Evolutionary conservation across 2,329 filamentous ascomycete genomes (phyloP).

Genomic region (Nigrograna mackinnonii): DNA sequence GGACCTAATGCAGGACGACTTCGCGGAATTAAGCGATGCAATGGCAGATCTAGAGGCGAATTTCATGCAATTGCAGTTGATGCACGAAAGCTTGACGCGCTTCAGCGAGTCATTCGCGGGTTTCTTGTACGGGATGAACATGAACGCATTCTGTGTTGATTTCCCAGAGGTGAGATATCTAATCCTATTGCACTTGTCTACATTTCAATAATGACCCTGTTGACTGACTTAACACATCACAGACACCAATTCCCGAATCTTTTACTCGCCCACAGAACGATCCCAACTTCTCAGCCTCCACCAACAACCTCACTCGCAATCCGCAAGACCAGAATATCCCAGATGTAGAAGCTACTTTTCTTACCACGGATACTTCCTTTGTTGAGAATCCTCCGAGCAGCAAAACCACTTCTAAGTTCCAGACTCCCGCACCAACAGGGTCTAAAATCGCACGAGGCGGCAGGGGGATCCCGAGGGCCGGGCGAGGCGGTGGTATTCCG

Average conservation of each 20-base stretch:
- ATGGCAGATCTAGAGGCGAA: slow-evolving; percentile 97
- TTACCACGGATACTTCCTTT: slow-evolving; percentile 92
- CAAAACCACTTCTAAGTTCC: slow-evolving; percentile 49
- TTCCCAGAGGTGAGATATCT: slow-evolving; percentile 90
- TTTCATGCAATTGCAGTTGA: slow-evolving; percentile 94
- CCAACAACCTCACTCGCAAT: not conserved
- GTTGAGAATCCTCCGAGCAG: slow-evolving; percentile 76
- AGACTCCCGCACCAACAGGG: slow-evolving; percentile 40
- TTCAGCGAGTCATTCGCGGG: slow-evolving; percentile 97
- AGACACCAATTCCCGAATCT: slow-evolving; percentile 84
- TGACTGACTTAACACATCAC: slow-evolving; percentile 1
- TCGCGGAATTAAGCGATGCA: slow-evolving; percentile 89
- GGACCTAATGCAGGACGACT: slow-evolving; percentile 82
- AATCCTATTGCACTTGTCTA: too few species aligned
- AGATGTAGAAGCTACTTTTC: slow-evolving; percentile 79
- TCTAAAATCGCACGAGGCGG: slow-evolving; percentile 27
- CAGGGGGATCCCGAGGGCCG: slow-evolving; percentile 39
- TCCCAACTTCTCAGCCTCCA: slow-evolving; percentile 20
- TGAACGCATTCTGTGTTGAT: slow-evolving; percentile 99
- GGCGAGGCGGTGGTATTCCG: slow-evolving; percentile 36
- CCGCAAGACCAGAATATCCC: not conserved
- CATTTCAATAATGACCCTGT: too few species aligned
- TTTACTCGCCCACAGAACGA: slow-evolving; percentile 58
- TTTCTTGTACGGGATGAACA: slow-evolving; percentile 94
- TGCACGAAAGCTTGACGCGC: slow-evolving; percentile 90